Percentiles rank a stretch among this genome's conserved stretches.
Conservation (phyloP, 1,284 basidiomycete species). For the Dichomitus squalens region DNA sequence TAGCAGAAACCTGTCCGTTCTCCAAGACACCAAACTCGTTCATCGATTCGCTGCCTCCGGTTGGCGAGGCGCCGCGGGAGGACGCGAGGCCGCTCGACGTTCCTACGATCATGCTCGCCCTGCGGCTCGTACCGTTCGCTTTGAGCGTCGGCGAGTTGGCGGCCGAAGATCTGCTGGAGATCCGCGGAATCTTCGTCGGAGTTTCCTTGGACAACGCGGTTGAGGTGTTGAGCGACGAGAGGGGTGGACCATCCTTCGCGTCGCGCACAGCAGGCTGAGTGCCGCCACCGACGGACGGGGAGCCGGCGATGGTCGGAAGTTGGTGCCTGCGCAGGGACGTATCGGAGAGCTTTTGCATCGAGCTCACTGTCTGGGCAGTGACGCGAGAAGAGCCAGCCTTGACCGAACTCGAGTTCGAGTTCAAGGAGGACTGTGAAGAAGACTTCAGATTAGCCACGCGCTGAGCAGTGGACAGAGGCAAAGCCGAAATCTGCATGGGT, state of each 20-base stretch:
- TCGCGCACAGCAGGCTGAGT: conserved; percentile 50
- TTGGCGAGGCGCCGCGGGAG: conserved; percentile 69
- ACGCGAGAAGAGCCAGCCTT: conserved; percentile 59
- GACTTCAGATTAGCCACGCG: conserved; percentile 78
- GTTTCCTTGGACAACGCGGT: conserved; percentile 71
- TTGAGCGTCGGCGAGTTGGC: conserved; percentile 67
- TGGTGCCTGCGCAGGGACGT: conserved; percentile 73
- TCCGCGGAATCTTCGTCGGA: conserved; percentile 94
- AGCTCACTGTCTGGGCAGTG: conserved; percentile 76
- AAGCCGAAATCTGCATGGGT: conserved; percentile 85
- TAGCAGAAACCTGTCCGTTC: conserved; percentile 47
- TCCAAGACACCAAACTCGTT: conserved; percentile 84
- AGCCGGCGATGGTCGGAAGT: conserved; percentile 88
- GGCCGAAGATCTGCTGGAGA: conserved; percentile 78
- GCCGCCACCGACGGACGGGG: conserved; percentile 77
- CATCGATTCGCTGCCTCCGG: conserved; percentile 44
- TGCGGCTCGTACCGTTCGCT: conserved; percentile 52
- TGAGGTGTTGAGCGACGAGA: conserved; percentile 50
- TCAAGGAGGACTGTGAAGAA: conserved; percentile 44
- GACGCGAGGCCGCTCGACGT: conserved; percentile 42
- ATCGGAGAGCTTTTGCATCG: conserved; percentile 82
- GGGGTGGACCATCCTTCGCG: conserved; percentile 55
- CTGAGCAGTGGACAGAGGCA: conserved; percentile 78
- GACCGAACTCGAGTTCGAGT: conserved; percentile 45
- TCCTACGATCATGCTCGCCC: conserved; percentile 61